These are phyloP conservation scores for Paspalum vaginatum DNA, from an alignment of 176 grass and related monocot species.

Conservation along the genomic window DNA sequence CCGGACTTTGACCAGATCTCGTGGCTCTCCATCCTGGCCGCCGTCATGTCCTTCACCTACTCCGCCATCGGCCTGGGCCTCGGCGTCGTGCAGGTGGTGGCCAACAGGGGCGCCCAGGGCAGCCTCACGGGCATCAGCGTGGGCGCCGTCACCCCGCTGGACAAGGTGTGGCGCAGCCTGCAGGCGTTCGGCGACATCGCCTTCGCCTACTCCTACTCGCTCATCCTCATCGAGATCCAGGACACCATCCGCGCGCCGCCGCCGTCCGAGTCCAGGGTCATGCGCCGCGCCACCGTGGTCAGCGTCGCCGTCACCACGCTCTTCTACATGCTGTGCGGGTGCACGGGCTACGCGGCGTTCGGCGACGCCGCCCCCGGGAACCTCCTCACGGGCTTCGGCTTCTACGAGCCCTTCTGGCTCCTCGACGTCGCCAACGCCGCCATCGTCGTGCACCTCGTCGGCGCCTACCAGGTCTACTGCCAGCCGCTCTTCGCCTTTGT, in stretches of 20 bases:
- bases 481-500: conserved; percentile 92
- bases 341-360: conserved; percentile 66
- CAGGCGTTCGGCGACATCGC: conserved; percentile 99
- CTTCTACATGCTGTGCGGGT: conserved; percentile 77
- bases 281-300: conserved; percentile 60
- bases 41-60: conserved; percentile 99
- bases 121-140: conserved; percentile 95
- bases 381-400: conserved; percentile 71
- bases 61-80: conserved; percentile 80
- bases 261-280: conserved; percentile 64
- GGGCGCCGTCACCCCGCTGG: conserved; percentile 65
- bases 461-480: conserved; percentile 89
- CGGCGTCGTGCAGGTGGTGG: conserved; percentile 74
- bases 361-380: conserved; percentile 55
- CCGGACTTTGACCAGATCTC: conserved; percentile 94
- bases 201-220: conserved; percentile 98
- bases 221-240: conserved; percentile 99
- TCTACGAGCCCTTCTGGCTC: conserved; percentile 81
- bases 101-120: conserved; percentile 68
- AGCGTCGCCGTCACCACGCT: conserved; percentile 60
- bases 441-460: conserved; percentile 72
- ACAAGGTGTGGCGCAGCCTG: conserved; percentile 97
- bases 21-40: conserved; percentile 88
- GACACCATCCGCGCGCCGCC: conserved; percentile 61
- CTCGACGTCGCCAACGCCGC: conserved; percentile 71